phyloP scores from a whole-genome alignment of 1,139 yeast genomes.

The Yamadazyma triangularis region DNA sequence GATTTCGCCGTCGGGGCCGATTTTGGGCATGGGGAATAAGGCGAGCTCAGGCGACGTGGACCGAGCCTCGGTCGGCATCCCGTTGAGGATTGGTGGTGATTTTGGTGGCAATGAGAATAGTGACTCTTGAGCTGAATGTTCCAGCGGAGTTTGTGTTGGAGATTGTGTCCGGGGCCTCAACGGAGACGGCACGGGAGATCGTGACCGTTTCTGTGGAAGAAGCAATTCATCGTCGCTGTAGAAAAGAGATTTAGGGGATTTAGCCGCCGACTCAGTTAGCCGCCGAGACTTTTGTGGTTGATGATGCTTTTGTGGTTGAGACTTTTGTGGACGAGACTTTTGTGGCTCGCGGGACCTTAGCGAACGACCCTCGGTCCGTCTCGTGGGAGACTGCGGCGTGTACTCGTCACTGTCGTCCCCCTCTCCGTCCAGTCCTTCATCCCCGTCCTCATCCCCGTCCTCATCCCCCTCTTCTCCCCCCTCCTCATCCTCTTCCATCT shows the following conservation, averaged over 20 bases:
- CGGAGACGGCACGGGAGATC: no score
- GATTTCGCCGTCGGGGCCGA: neutral
- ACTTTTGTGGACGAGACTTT: conserved; percentile 2
- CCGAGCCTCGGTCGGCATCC: neutral
- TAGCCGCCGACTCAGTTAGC: neutral
- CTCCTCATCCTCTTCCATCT: conserved; percentile 1
- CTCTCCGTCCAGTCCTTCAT: conserved; percentile 5
- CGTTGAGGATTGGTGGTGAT: neutral
- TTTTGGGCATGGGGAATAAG: neutral
- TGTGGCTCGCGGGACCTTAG: no score
- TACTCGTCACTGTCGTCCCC: conserved; percentile 2
- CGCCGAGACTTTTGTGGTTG: neutral
- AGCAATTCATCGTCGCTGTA: conserved; percentile 5
- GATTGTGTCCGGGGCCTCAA: no score
- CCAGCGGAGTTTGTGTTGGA: no score
- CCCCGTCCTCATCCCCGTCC: conserved; percentile 3
- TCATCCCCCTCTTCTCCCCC: conserved; percentile 2
- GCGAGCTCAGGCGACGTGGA: no score
- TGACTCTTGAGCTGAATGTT: neutral
- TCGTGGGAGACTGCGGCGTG: no score
- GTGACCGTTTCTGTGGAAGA: conserved; percentile 1
- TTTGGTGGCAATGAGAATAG: neutral
- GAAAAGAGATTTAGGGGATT: conserved; percentile 5
- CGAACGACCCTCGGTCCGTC: no score
- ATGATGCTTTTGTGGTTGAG: neutral